Percentiles rank a stretch among this genome's conserved stretches.
Conservation (phyloP, 140 eudicot species). For the Eryngium alpinum region DNA sequence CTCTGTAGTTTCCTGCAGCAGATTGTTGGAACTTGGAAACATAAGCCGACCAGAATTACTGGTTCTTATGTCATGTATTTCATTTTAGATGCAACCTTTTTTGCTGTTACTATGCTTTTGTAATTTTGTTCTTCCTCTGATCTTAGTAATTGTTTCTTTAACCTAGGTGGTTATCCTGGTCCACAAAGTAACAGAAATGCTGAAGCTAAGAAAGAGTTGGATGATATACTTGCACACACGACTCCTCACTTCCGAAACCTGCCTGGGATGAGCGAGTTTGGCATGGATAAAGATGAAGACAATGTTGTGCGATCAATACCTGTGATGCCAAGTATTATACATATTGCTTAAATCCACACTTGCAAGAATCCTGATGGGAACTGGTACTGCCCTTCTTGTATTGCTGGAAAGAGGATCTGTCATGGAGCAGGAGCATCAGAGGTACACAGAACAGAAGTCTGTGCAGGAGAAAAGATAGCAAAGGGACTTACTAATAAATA, state of each 20-base stretch:
- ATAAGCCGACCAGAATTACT: neutral
- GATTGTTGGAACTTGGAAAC: neutral
- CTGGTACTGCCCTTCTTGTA: slow-evolving; percentile 98
- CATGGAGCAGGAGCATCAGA: no score
- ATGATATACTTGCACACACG: slow-evolving; percentile 36
- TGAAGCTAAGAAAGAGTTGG: slow-evolving; percentile 58
- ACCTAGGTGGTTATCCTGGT: slow-evolving; percentile 66
- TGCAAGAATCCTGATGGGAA: slow-evolving; percentile 84
- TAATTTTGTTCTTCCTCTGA: neutral
- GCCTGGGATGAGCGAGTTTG: slow-evolving; percentile 98
- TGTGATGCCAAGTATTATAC: slow-evolving; percentile 96
- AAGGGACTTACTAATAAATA: slow-evolving; percentile 45
- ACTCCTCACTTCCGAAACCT: slow-evolving; percentile 68
- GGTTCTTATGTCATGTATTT: neutral
- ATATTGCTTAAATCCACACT: slow-evolving; percentile 92
- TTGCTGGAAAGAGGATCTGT: slow-evolving; percentile 28
- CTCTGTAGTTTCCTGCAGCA: neutral
- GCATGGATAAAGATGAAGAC: slow-evolving; percentile 92
- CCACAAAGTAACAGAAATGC: slow-evolving; percentile 33
- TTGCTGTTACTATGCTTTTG: neutral
- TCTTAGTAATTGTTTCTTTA: slow-evolving; percentile 12
- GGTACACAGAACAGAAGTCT: slow-evolving; percentile 38
- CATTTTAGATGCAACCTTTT: neutral
- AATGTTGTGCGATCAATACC: slow-evolving; percentile 67
- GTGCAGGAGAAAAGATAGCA: slow-evolving; percentile 37